Evolutionary conservation across 176 grass and related monocot species (phyloP).

Genomic region (Chloris gayana): DNA sequence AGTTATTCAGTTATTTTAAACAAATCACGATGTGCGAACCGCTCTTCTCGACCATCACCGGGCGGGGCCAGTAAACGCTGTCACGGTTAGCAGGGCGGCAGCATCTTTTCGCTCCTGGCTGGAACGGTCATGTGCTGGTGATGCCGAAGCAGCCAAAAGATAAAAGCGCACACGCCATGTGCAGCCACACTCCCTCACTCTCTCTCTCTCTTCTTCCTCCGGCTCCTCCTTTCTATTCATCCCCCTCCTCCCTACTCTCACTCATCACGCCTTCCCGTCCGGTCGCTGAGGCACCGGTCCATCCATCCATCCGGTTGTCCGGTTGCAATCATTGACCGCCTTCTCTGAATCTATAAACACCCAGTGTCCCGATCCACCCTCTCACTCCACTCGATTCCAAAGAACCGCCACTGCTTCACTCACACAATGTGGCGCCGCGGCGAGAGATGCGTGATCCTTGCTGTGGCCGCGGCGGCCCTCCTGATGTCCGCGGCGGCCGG

Average conservation of each 20-base stretch:
- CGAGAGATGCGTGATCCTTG: constrained; percentile 37
- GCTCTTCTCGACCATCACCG: constrained; percentile 20
- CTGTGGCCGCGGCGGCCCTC: constrained; percentile 19
- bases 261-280: constrained; percentile 1
- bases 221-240: not conserved
- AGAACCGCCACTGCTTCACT: constrained; percentile 1
- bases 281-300: constrained; percentile 19
- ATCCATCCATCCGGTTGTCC: constrained; percentile 44
- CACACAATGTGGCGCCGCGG: constrained; percentile 44
- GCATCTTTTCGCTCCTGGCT: constrained; percentile 36
- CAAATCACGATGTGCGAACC: not conserved
- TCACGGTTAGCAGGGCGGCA: constrained; percentile 37
- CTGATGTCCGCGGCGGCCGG: not conserved
- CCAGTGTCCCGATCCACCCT: not conserved
- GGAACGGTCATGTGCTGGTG: constrained; percentile 47
- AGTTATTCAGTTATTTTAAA: constrained; percentile 13
- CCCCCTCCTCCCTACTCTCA: not conserved
- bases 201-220: not conserved
- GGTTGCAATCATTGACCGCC: constrained; percentile 24
- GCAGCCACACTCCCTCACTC: not conserved
- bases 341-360: constrained; percentile 39
- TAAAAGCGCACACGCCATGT: constrained; percentile 45
- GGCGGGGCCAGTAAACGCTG: not conserved
- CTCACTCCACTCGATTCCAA: not conserved
- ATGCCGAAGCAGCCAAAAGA: constrained; percentile 14